A percentile compares a stretch with the other conserved stretches of the same genome.
These are phyloP conservation scores for Mikania micrantha DNA, from an alignment of 129 eudicot genomes.

Conservation along the genomic window DNA sequence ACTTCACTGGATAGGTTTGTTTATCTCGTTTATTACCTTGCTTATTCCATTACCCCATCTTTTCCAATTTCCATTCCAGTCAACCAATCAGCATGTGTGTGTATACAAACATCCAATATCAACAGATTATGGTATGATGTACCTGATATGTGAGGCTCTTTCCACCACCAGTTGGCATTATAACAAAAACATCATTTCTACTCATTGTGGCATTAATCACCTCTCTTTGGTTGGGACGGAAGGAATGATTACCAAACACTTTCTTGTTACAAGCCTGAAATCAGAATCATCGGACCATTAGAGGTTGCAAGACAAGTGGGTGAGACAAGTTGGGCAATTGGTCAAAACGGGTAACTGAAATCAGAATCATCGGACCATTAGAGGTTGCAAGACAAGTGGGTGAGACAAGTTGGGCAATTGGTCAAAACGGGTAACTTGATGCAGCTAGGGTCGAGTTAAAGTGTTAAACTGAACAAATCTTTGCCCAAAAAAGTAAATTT, in stretches of 20 bases:
- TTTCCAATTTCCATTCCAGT: not conserved
- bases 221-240: constrained; percentile 95
- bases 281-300: not conserved
- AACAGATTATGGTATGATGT: not conserved
- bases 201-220: constrained; percentile 97
- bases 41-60: not conserved
- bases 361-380: not conserved
- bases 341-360: constrained; percentile 36
- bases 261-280: constrained; percentile 72
- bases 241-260: constrained; percentile 85
- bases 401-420: not conserved
- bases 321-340: not conserved
- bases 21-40: not conserved
- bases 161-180: constrained; percentile 99
- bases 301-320: not conserved
- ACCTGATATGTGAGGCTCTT: constrained; percentile 98
- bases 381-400: not conserved
- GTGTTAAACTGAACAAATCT: not conserved
- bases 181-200: constrained; percentile 77
- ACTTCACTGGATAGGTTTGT: no score
- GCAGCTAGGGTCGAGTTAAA: not conserved
- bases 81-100: not conserved
- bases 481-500: not conserved
- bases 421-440: not conserved
- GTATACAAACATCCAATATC: not conserved